phyloP scores from a whole-genome alignment of 2,329 filamentous ascomycete species.

The Magnaporthales sp. region DNA sequence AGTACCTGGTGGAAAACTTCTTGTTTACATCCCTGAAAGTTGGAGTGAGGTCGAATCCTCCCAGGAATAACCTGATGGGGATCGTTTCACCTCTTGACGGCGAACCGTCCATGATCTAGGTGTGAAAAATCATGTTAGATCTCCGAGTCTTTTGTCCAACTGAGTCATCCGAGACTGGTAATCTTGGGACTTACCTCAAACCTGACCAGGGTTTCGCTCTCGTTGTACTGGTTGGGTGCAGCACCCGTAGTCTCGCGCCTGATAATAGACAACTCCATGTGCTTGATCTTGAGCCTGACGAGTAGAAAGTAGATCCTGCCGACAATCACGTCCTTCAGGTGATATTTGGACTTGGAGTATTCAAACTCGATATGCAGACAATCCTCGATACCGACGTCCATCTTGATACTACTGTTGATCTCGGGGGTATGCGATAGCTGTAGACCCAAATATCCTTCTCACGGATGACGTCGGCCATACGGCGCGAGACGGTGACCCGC shows the following conservation, averaged over 20 bases:
- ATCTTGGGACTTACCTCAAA: constrained; percentile 60
- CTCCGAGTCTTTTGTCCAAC: neutral
- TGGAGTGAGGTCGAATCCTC: constrained; percentile 93
- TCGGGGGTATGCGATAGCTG: constrained; percentile 94
- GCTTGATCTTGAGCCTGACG: constrained; percentile 96
- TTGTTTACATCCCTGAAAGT: constrained; percentile 99
- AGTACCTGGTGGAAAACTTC: constrained; percentile 98
- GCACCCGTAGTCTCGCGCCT: constrained; percentile 92
- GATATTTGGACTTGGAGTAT: constrained; percentile 98
- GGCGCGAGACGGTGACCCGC: constrained; percentile 87
- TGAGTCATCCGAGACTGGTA: too few relatives aligned
- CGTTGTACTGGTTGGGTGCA: constrained; percentile 97
- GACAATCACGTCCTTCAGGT: constrained; percentile 97
- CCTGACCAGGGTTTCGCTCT: constrained; percentile 93
- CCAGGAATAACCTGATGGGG: constrained; percentile 91
- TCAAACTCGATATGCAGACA: constrained; percentile 99
- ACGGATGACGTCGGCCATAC: constrained; percentile 96
- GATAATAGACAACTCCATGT: constrained; percentile 99
- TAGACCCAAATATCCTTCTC: constrained; percentile 99
- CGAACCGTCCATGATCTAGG: constrained; percentile 96
- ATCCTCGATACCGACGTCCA: constrained; percentile 99
- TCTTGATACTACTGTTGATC: constrained; percentile 98
- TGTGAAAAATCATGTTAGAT: neutral
- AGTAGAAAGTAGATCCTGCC: constrained; percentile 97
- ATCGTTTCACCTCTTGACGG: constrained; percentile 92